Conservation (phyloP, 208 protist species). For the Angomonas deanei region DNA sequence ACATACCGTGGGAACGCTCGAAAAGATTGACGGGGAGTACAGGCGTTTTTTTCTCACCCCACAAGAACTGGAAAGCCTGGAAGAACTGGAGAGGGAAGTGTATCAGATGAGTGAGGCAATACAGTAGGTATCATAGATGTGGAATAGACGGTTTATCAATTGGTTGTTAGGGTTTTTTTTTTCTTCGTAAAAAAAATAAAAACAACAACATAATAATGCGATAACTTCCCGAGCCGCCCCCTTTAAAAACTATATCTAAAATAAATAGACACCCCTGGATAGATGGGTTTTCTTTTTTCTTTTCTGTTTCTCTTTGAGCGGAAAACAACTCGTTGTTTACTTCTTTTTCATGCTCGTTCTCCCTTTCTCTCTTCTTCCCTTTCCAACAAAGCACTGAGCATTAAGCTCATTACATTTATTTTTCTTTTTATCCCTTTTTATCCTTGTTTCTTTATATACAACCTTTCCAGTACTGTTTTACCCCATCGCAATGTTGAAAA, state of each 20-base stretch:
- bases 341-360: slow-evolving; percentile 3
- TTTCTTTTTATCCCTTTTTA: slow-evolving; percentile 6
- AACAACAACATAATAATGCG: too few species aligned
- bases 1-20: neutral
- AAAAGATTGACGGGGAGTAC: neutral
- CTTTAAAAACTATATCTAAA: too few species aligned
- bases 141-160: neutral
- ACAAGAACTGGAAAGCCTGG: neutral
- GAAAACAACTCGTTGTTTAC: neutral
- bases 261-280: too few species aligned
- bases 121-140: neutral
- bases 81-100: neutral
- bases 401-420: too few species aligned
- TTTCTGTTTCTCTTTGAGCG: neutral
- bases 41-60: neutral
- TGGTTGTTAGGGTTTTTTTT: neutral
- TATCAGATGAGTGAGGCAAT: neutral
- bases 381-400: neutral
- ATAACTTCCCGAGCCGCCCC: too few species aligned
- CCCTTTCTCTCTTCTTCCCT: neutral
- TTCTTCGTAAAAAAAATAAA: neutral
- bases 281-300: slow-evolving; percentile 7
- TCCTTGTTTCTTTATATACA: neutral
- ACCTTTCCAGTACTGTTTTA: slow-evolving; percentile 7
- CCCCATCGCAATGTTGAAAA: neutral